phyloP scores from a whole-genome alignment of 345 rosid genomes.

The Linum lewisii region DNA sequence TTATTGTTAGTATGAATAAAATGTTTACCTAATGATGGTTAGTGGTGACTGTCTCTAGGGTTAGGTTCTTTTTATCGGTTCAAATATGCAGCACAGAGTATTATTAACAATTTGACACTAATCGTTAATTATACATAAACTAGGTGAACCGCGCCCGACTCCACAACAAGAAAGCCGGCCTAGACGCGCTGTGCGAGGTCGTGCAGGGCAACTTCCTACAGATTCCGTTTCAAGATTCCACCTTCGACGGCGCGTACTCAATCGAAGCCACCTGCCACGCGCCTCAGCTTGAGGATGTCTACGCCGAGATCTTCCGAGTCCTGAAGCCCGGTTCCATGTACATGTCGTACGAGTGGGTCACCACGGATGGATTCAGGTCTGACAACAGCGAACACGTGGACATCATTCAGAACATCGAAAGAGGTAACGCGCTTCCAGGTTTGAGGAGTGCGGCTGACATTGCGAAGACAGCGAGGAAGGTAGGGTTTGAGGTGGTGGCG shows the following conservation, averaged over 20 bases:
- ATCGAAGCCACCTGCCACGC: constrained; percentile 99
- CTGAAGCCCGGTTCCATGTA: constrained; percentile 73
- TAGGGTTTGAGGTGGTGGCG: constrained; percentile 73
- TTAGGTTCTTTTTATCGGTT: too few species aligned
- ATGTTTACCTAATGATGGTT: too few species aligned
- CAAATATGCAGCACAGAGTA: too few species aligned
- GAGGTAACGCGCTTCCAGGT: constrained; percentile 87
- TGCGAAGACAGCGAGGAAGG: constrained; percentile 49
- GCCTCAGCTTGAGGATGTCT: constrained; percentile 78
- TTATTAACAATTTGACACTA: too few species aligned
- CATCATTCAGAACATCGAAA: constrained; percentile 78
- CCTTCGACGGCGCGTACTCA: constrained; percentile 94
- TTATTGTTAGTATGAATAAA: too few species aligned
- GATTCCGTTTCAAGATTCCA: constrained; percentile 74
- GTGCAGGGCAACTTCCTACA: constrained; percentile 82
- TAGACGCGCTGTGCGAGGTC: constrained; percentile 69
- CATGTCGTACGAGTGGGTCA: constrained; percentile 92
- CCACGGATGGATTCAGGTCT: constrained; percentile 51
- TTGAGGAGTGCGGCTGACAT: constrained; percentile 52
- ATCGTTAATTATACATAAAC: too few species aligned
- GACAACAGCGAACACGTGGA: constrained; percentile 52
- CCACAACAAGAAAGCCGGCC: constrained; percentile 84
- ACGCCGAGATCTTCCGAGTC: constrained; percentile 69
- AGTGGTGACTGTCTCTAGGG: too few species aligned
- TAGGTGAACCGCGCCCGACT: constrained; percentile 68